Evolutionary conservation across 805 yeast species (phyloP).

Genomic region (Dipodascus albidus): DNA sequence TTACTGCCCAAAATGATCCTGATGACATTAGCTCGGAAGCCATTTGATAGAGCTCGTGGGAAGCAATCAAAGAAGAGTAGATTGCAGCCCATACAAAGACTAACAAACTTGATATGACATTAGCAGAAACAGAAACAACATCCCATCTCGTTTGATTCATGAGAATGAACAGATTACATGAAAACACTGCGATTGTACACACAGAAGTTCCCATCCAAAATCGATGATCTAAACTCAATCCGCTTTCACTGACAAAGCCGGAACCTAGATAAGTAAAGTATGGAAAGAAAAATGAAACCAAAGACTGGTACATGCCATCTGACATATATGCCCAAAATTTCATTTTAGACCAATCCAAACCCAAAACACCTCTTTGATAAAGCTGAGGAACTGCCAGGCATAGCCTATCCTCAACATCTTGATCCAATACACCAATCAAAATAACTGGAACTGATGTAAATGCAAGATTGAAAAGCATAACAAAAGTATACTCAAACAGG

Average conservation of each 20-base stretch:
- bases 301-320: constrained; percentile 70
- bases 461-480: constrained; percentile 70
- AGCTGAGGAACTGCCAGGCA: constrained; percentile 60
- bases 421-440: constrained; percentile 60
- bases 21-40: constrained; percentile 55
- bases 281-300: constrained; percentile 57
- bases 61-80: constrained; percentile 44
- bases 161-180: constrained; percentile 56
- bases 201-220: constrained; percentile 61
- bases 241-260: constrained; percentile 30
- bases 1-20: constrained; percentile 51
- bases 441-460: constrained; percentile 74
- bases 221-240: constrained; percentile 50
- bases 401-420: constrained; percentile 57
- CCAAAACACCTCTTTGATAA: constrained; percentile 54
- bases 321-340: constrained; percentile 53
- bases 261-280: constrained; percentile 44
- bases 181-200: constrained; percentile 47
- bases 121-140: constrained; percentile 46
- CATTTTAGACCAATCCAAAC: constrained; percentile 48
- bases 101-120: constrained; percentile 42
- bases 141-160: constrained; percentile 72
- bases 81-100: constrained; percentile 73
- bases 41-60: constrained; percentile 52
- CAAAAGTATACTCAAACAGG: constrained; percentile 63